Conservation (phyloP, 202 grass and related monocot species). For the Setaria viridis region DNA sequence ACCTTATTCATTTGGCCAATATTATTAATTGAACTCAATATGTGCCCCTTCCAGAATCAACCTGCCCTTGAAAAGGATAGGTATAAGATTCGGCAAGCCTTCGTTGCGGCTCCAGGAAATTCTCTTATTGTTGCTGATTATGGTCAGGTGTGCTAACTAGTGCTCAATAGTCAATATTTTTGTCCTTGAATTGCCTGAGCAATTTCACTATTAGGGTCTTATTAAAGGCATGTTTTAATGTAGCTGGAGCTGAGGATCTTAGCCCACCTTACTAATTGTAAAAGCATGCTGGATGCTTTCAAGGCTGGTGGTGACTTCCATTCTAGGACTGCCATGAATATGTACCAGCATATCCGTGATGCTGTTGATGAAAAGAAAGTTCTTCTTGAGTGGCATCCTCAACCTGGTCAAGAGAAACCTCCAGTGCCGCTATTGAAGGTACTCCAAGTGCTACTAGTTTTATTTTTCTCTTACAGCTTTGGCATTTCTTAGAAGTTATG, state of each 20-base stretch:
- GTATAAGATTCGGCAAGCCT: conserved; percentile 94
- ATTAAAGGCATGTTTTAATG: conserved; percentile 34
- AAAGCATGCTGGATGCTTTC: conserved; percentile 91
- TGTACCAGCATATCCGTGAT: conserved; percentile 76
- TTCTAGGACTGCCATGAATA: conserved; percentile 96
- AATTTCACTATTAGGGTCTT: conserved; percentile 10
- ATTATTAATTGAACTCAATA: conserved; percentile 29
- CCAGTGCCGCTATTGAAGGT: conserved; percentile 87
- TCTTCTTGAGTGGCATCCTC: conserved; percentile 88
- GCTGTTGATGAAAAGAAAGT: conserved; percentile 78
- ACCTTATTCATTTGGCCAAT: conserved; percentile 3
- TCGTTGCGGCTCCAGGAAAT: conserved; percentile 77
- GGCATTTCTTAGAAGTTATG: background rate
- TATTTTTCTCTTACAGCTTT: background rate
- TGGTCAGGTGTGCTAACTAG: conserved; percentile 78
- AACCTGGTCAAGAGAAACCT: conserved; percentile 73
- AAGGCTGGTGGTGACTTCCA: conserved; percentile 89
- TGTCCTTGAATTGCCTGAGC: conserved; percentile 17
- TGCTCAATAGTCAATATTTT: conserved; percentile 38
- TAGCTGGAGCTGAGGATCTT: conserved; percentile 92
- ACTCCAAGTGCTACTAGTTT: conserved; percentile 20
- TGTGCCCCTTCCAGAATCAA: conserved; percentile 65
- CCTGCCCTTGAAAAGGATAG: conserved; percentile 89
- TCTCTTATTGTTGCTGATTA: conserved; percentile 98
- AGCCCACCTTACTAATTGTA: conserved; percentile 80